Evolutionary conservation across 805 yeast species (phyloP).

Genomic region (Candida sithepensis): DNA sequence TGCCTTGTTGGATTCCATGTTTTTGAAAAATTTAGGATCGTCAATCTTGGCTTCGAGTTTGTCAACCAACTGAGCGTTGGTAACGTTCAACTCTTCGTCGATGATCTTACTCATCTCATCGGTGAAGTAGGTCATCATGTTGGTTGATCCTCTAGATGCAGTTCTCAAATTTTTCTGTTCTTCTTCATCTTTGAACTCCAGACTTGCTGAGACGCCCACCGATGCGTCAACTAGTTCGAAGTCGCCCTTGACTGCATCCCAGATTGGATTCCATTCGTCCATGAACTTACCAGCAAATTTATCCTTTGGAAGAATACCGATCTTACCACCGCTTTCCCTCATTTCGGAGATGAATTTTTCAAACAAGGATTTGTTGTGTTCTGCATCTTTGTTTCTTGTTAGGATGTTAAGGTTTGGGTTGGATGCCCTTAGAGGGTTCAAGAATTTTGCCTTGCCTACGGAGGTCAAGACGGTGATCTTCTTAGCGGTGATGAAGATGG

Average conservation of each 20-base stretch:
- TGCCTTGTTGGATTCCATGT: slow-evolving; percentile 41
- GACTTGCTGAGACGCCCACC: slow-evolving; percentile 47
- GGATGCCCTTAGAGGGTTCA: slow-evolving; percentile 52
- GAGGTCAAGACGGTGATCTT: slow-evolving; percentile 69
- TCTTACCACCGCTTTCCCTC: slow-evolving; percentile 36
- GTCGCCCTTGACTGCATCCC: slow-evolving; percentile 32
- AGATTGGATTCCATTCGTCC: slow-evolving; percentile 64
- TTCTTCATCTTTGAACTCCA: slow-evolving; percentile 76
- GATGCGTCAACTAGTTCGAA: slow-evolving; percentile 51
- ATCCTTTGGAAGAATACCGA: slow-evolving; percentile 76
- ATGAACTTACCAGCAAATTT: slow-evolving; percentile 79
- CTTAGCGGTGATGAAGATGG: slow-evolving; percentile 57
- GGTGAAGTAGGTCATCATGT: slow-evolving; percentile 76
- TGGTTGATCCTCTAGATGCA: slow-evolving; percentile 76
- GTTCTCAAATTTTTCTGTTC: slow-evolving; percentile 62
- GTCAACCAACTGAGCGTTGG: slow-evolving; percentile 72
- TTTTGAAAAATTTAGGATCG: slow-evolving; percentile 62
- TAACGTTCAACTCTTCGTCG: slow-evolving; percentile 77
- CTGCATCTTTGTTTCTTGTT: slow-evolving; percentile 78
- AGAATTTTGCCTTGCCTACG: slow-evolving; percentile 78
- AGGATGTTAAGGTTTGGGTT: slow-evolving; percentile 47
- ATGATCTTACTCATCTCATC: slow-evolving; percentile 85
- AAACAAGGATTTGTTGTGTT: slow-evolving; percentile 66
- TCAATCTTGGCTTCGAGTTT: slow-evolving; percentile 79
- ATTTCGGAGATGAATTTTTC: slow-evolving; percentile 49